Percentiles rank a stretch among this genome's conserved stretches.
Evolutionary conservation across 345 rosid genomes (phyloP).

Genomic region (Populus davidiana): DNA sequence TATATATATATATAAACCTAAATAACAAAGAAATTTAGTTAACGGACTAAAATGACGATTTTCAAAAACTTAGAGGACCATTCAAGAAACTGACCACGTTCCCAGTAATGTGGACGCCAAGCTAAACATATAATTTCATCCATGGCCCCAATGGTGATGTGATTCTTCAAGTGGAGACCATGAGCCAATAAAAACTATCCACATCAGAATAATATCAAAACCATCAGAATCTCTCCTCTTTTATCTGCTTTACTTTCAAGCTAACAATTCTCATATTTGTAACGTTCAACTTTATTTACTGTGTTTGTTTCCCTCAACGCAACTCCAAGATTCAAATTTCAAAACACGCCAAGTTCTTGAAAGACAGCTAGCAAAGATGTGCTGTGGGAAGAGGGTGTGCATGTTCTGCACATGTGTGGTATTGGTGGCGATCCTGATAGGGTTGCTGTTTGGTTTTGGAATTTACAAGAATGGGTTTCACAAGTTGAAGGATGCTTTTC

Average conservation of each 20-base stretch:
- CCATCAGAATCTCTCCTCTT: neutral
- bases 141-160: neutral
- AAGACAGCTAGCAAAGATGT: conserved; percentile 39
- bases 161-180: neutral
- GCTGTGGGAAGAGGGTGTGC: conserved; percentile 66
- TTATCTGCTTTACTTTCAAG: neutral
- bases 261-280: neutral
- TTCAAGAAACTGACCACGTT: neutral
- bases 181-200: neutral
- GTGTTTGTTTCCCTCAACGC: neutral
- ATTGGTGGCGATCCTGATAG: conserved; percentile 61
- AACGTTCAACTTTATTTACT: neutral
- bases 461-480: conserved; percentile 78
- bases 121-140: neutral
- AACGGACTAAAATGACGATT: neutral
- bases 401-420: conserved; percentile 72
- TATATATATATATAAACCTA: too few species aligned
- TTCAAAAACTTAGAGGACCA: neutral
- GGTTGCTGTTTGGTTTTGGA: conserved; percentile 75
- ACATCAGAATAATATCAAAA: neutral
- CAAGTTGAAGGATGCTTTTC: conserved; percentile 58
- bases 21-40: too few species aligned
- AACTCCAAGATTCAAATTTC: neutral
- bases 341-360: neutral
- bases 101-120: neutral